phyloP scores from a whole-genome alignment of 2,329 filamentous ascomycete genomes.

The Rhynchosporium agropyri region DNA sequence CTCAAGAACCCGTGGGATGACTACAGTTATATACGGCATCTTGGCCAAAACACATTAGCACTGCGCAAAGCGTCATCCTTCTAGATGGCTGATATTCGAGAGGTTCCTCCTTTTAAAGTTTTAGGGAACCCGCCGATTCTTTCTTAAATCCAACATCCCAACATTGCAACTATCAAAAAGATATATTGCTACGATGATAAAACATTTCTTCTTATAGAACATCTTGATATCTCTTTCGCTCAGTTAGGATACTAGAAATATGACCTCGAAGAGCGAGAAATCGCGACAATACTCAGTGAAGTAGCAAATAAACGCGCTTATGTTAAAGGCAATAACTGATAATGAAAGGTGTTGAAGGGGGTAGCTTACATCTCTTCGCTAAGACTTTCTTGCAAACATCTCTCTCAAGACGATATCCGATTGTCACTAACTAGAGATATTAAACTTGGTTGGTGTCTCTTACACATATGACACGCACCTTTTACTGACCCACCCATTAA shows the following conservation, averaged over 20 bases:
- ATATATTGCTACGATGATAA: not conserved
- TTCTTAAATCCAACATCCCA: not conserved
- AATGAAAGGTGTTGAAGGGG: no score
- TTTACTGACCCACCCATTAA: no score
- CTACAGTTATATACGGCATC: not conserved
- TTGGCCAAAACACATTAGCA: not conserved
- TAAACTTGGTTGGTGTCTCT: no score
- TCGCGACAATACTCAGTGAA: not conserved
- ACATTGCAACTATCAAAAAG: slow-evolving; percentile 1
- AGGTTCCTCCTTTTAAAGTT: slow-evolving; percentile 9
- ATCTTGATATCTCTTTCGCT: slow-evolving; percentile 6
- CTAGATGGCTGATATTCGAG: not conserved
- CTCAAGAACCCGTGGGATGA: not conserved
- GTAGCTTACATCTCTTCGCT: no score
- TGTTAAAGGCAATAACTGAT: no score
- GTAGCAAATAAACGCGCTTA: not conserved
- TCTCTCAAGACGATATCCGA: no score
- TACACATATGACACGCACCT: no score
- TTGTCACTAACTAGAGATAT: no score
- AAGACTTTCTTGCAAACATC: no score
- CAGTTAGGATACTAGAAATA: slow-evolving; percentile 3
- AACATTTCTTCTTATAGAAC: slow-evolving; percentile 1
- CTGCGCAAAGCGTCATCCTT: slow-evolving; percentile 6
- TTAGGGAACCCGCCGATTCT: not conserved
- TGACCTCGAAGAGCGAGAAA: slow-evolving; percentile 1